Conservation (phyloP, 2,329 filamentous ascomycete species). For the Aureobasidium sp. region DNA sequence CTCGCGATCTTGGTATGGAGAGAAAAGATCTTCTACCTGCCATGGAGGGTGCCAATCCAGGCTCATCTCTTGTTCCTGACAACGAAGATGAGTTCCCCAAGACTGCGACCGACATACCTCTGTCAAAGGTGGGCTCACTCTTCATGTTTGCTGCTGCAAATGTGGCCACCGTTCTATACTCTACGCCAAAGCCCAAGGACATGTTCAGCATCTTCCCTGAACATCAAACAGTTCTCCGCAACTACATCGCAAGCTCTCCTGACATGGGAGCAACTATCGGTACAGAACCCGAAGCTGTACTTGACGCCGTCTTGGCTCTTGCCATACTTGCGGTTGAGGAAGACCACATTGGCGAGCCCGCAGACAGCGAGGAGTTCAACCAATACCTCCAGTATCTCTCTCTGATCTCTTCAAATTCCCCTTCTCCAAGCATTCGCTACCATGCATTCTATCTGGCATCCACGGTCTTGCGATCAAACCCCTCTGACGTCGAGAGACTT, state of each 20-base stretch:
- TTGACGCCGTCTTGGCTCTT: conserved; percentile 48
- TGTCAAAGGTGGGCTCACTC: conserved; percentile 50
- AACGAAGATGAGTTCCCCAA: conserved; percentile 50
- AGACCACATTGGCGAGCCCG: conserved; percentile 38
- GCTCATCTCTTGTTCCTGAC: conserved; percentile 4
- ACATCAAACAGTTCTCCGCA: conserved; percentile 43
- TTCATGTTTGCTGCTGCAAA: conserved; percentile 48
- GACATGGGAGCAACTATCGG: conserved; percentile 33
- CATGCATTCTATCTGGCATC: conserved; percentile 44
- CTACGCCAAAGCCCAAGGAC: conserved; percentile 23
- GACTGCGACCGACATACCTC: conserved; percentile 46
- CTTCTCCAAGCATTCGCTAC: conserved; percentile 40
- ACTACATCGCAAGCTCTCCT: conserved; percentile 43
- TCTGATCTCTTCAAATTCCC: conserved; percentile 42
- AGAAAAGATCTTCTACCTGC: conserved; percentile 38
- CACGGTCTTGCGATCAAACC: conserved; percentile 46
- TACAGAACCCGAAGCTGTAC: conserved; percentile 43
- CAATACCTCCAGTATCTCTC: conserved; percentile 45
- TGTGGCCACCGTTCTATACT: conserved; percentile 43
- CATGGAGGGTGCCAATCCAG: background rate
- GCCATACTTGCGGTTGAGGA: conserved; percentile 44
- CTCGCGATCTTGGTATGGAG: conserved; percentile 49
- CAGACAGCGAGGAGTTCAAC: conserved; percentile 45
- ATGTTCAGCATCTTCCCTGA: conserved; percentile 47
- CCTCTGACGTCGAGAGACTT: conserved; percentile 44